Conservation (phyloP, 2,329 filamentous ascomycete species). For the Cryphonectria parasitica region DNA sequence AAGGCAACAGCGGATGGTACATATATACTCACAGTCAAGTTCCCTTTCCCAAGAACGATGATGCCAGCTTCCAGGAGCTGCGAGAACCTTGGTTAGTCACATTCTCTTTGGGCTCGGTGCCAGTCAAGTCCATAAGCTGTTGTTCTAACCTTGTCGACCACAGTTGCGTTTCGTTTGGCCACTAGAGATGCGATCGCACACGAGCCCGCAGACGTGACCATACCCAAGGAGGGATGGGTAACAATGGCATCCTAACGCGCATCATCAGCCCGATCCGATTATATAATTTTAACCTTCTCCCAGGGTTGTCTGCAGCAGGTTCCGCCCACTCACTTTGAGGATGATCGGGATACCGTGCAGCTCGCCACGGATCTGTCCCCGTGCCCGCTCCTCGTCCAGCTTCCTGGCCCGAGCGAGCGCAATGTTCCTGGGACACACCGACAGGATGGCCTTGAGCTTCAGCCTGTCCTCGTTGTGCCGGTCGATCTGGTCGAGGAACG, state of each 20-base stretch:
- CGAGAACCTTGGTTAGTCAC: neutral
- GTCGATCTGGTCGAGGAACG: constrained; percentile 34
- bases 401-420: constrained; percentile 41
- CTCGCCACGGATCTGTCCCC: constrained; percentile 40
- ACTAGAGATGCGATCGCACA: constrained; percentile 43
- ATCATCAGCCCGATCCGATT: neutral
- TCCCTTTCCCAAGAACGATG: constrained; percentile 47
- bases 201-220: constrained; percentile 46
- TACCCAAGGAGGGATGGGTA: constrained; percentile 41
- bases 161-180: constrained; percentile 41
- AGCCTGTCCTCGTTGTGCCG: constrained; percentile 30
- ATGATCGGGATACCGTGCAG: constrained; percentile 49
- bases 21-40: constrained; percentile 38
- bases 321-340: constrained; percentile 35
- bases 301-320: too few species aligned
- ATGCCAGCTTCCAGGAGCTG: constrained; percentile 42
- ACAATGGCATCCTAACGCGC: constrained; percentile 42
- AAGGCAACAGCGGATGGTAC: neutral
- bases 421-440: constrained; percentile 41
- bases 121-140: neutral
- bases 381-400: constrained; percentile 45
- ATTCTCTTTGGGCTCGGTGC: neutral
- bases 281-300: too few species aligned
- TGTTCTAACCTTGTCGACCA: constrained; percentile 37
- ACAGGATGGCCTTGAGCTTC: constrained; percentile 41